phyloP scores from a whole-genome alignment of 225 moss, liverwort and hornwort species.

The Marchantia polymorpha region DNA sequence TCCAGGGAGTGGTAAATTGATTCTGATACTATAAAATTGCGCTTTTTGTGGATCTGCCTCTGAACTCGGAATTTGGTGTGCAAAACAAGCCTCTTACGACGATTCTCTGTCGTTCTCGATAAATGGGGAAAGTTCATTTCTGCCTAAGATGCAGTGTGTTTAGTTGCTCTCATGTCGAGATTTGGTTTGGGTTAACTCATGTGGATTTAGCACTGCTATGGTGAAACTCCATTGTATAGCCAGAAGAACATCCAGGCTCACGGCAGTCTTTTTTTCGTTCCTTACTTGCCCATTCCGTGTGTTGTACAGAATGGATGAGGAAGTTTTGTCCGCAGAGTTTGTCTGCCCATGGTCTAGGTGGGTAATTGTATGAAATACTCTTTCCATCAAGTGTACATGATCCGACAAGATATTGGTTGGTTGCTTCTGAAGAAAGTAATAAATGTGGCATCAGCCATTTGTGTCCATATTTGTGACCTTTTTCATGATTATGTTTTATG shows the following conservation, averaged over 20 bases:
- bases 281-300: slow-evolving; percentile 25
- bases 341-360: slow-evolving; percentile 29
- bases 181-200: slow-evolving; percentile 31
- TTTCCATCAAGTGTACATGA: slow-evolving; percentile 30
- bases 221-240: slow-evolving; percentile 34
- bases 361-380: slow-evolving; percentile 35
- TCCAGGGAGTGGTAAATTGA: slow-evolving; percentile 13
- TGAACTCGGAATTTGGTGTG: slow-evolving; percentile 22
- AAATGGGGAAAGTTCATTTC: slow-evolving; percentile 16
- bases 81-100: slow-evolving; percentile 7
- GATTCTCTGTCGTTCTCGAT: background rate
- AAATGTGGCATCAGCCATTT: slow-evolving; percentile 28
- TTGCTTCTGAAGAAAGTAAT: slow-evolving; percentile 29
- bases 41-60: slow-evolving; percentile 27
- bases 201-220: slow-evolving; percentile 26
- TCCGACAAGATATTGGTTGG: slow-evolving; percentile 24
- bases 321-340: slow-evolving; percentile 32
- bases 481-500: too few species aligned
- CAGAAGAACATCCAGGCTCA: slow-evolving; percentile 22
- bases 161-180: slow-evolving; percentile 27
- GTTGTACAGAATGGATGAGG: slow-evolving; percentile 36
- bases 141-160: background rate
- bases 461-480: background rate
- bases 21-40: slow-evolving; percentile 20
- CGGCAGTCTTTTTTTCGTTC: slow-evolving; percentile 37